Evolutionary conservation across 441 rosid genomes (phyloP).

Genomic region (Jatropha podagrica): DNA sequence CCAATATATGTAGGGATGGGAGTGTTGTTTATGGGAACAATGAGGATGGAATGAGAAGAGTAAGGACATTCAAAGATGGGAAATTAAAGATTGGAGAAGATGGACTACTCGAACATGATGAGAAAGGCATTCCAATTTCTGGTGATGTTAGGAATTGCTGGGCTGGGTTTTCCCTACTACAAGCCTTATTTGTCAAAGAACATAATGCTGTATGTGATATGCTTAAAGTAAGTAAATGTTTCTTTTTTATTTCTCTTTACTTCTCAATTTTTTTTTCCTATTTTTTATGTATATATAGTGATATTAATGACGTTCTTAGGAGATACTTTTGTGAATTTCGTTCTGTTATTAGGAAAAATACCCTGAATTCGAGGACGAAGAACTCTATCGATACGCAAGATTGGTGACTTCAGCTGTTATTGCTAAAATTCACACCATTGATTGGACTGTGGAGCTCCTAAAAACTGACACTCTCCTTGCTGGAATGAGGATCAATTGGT

Average conservation of each 20-base stretch:
- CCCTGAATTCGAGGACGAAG: conserved; percentile 57
- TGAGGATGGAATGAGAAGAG: conserved; percentile 55
- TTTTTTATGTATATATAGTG: background rate
- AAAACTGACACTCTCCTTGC: conserved; percentile 64
- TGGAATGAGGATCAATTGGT: conserved; percentile 78
- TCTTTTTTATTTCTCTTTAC: background rate
- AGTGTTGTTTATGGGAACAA: conserved; percentile 72
- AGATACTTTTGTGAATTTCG: background rate
- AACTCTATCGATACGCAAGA: conserved; percentile 57
- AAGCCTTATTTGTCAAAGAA: conserved; percentile 64
- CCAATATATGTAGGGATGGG: conserved; percentile 49
- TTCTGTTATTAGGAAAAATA: conserved; percentile 40
- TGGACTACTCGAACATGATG: conserved; percentile 54
- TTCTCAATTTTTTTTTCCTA: background rate
- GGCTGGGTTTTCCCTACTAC: conserved; percentile 71
- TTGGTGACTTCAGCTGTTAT: conserved; percentile 70
- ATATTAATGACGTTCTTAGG: background rate
- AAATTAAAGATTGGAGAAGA: conserved; percentile 50
- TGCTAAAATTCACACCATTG: conserved; percentile 78
- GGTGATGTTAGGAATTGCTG: conserved; percentile 72
- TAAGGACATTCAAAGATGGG: conserved; percentile 69
- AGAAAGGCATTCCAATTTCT: conserved; percentile 57
- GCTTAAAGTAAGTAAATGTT: conserved; percentile 9
- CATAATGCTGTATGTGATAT: conserved; percentile 57
- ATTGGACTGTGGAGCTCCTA: conserved; percentile 72